Evolutionary conservation across 768 basidiomycete species (phyloP).

Genomic region (Termitomyces sp.): DNA sequence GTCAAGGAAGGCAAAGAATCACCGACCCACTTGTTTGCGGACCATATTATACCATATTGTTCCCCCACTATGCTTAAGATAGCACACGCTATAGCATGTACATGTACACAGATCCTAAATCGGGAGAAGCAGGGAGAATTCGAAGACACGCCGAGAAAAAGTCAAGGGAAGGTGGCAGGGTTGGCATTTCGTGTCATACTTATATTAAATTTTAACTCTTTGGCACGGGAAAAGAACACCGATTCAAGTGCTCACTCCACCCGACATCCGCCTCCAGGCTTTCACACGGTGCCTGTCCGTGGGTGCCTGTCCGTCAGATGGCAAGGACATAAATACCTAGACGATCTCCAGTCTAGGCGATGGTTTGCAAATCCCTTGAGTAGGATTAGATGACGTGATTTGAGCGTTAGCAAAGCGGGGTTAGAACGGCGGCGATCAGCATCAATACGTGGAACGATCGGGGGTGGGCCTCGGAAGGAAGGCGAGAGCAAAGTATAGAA

Average conservation of each 20-base stretch:
- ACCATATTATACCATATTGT: background rate
- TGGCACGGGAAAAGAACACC: background rate
- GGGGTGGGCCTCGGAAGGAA: background rate
- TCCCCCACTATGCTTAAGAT: constrained; percentile 1
- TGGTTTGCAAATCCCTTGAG: background rate
- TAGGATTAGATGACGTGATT: background rate
- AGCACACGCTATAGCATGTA: background rate
- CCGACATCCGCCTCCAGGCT: background rate
- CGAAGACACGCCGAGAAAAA: constrained; percentile 1
- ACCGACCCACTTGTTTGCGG: constrained; percentile 5
- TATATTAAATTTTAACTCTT: constrained; percentile 6
- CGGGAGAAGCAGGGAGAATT: constrained; percentile 2
- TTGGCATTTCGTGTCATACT: constrained; percentile 10
- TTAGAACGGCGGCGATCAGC: constrained; percentile 3
- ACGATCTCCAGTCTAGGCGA: background rate
- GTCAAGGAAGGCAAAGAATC: constrained; percentile 3
- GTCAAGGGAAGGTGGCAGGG: background rate
- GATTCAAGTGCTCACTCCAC: background rate
- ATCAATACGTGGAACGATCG: constrained; percentile 9
- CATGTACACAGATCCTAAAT: constrained; percentile 5
- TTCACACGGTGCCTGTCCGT: constrained; percentile 3
- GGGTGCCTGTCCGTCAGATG: constrained; percentile 3
- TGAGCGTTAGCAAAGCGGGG: background rate
- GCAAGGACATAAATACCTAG: background rate
- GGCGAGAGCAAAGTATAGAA: background rate